phyloP scores from a whole-genome alignment of 2,329 filamentous ascomycete species.

The Aureobasidium mangrovei region DNA sequence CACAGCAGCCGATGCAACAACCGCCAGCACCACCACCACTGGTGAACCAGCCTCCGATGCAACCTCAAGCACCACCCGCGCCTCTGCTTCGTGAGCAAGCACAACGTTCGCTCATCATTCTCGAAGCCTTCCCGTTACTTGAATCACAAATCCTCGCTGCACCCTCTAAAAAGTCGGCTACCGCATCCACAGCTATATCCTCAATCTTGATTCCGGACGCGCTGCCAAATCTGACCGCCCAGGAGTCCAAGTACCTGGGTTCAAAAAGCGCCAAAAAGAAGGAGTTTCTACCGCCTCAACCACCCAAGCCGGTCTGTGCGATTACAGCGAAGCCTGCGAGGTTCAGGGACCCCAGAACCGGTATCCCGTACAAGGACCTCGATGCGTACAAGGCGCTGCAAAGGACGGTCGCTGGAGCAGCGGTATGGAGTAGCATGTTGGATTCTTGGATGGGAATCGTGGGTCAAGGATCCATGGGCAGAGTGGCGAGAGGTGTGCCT shows the following conservation, averaged over 20 bases:
- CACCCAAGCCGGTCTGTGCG: constrained; percentile 51
- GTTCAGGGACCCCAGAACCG: constrained; percentile 78
- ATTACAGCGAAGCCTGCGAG: constrained; percentile 75
- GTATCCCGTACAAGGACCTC: constrained; percentile 69
- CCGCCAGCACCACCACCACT: constrained; percentile 16
- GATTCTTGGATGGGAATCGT: constrained; percentile 71
- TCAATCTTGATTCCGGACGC: constrained; percentile 44
- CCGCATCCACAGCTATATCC: constrained; percentile 37
- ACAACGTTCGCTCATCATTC: constrained; percentile 25
- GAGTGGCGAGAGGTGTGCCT: constrained; percentile 68
- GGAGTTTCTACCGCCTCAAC: constrained; percentile 29
- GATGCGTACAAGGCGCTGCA: constrained; percentile 77
- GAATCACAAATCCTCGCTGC: background rate
- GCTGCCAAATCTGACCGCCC: constrained; percentile 44
- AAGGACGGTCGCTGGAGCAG: constrained; percentile 61
- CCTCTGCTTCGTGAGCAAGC: constrained; percentile 27
- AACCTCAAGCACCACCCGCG: constrained; percentile 17
- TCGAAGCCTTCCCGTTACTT: constrained; percentile 27
- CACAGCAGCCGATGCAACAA: constrained; percentile 6
- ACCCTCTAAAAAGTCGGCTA: constrained; percentile 14
- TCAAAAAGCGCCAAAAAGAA: constrained; percentile 37
- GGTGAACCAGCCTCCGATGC: constrained; percentile 16
- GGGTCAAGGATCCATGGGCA: constrained; percentile 32
- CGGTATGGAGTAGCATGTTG: constrained; percentile 71
- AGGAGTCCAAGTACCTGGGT: constrained; percentile 42